A percentile compares a stretch with the other conserved stretches of the same genome.
These are phyloP conservation scores for Wallacemonas collosoma DNA, from an alignment of 208 protist species.

Conservation along the genomic window DNA sequence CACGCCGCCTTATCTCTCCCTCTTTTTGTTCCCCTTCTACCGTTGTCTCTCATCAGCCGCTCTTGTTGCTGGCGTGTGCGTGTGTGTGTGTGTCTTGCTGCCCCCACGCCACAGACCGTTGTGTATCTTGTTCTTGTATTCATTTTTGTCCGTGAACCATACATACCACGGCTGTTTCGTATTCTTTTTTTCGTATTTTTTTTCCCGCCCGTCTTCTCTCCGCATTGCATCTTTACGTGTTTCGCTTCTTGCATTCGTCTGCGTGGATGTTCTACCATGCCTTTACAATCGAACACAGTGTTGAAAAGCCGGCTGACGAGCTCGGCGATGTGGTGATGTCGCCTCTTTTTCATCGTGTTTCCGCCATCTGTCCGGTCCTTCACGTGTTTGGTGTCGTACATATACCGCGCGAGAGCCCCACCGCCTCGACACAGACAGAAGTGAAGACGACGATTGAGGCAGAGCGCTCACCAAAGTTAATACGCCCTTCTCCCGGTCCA, in stretches of 20 bases:
- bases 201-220: background rate
- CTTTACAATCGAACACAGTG: slow-evolving; percentile 56
- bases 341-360: slow-evolving; percentile 59
- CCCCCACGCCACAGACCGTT: background rate
- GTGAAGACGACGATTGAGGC: background rate
- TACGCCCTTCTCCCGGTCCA: background rate
- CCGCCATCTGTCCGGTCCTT: slow-evolving; percentile 59
- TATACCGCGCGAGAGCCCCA: slow-evolving; percentile 22
- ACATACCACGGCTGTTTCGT: no score
- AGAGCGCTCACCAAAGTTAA: background rate
- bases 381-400: slow-evolving; percentile 73
- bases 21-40: slow-evolving; percentile 1
- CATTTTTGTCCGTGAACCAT: background rate
- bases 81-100: background rate
- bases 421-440: background rate
- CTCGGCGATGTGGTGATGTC: slow-evolving; percentile 64
- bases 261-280: slow-evolving; percentile 58
- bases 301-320: slow-evolving; percentile 43
- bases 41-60: background rate
- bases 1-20: background rate
- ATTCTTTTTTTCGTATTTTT: slow-evolving; percentile 21
- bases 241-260: background rate
- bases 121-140: background rate
- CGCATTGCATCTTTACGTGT: background rate
- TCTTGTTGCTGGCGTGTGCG: background rate